Base-by-base conservation (phyloP, 2,329 filamentous ascomycete genomes). In the Proliferodiscus dingleyae region DNA sequence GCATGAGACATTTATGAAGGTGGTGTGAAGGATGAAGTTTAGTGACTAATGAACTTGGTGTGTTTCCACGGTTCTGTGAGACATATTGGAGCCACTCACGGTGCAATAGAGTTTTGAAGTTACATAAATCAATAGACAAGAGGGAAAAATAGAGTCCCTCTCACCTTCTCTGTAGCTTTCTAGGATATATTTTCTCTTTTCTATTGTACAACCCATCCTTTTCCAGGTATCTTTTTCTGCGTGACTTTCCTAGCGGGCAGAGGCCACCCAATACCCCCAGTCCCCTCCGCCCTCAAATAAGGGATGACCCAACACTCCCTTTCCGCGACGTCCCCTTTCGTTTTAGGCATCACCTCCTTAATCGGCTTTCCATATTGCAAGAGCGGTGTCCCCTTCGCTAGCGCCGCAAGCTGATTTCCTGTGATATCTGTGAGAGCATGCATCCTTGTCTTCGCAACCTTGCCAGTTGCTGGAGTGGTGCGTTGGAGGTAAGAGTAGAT, bases 291-390 rank as follows among this genome's bases (percentile, higher is more conserved):
- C 41, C 82, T 71, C 53, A 97, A 63, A 54, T 83, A 85, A 38
- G 90, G 84, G 54, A 91, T 79, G 2, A 95, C 86, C 79, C 87
- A 94, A 57, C 86, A 89, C 66, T 93, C 85, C 39, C 90, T 77
- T 51, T 68, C 49, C 62, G 70, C 19, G 62, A 37, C 63, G 69
- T 68, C 56, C 71, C 68, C 38, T 71, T 67, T 32, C 68, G 65
- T 40, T 51, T 75, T 72, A 4, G 69, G 61, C 53, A 77, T 70
- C 11, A 87, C 78, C 71, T 93, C 90, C 57, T 93, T 93, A 62
- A 96, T 83, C 1, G 93, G 91, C 70, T 97, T 97, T 3, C 89
- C 87, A 55, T 91, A 89, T 29, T 79, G 79, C 18, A 97, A 66
- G 43, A 98, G 70, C 39, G 89, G 87, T 10, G 93, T 97, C 0